These are phyloP conservation scores for Diospyros lotus DNA, from an alignment of 148 eudicot genomes.

Conservation along the genomic window DNA sequence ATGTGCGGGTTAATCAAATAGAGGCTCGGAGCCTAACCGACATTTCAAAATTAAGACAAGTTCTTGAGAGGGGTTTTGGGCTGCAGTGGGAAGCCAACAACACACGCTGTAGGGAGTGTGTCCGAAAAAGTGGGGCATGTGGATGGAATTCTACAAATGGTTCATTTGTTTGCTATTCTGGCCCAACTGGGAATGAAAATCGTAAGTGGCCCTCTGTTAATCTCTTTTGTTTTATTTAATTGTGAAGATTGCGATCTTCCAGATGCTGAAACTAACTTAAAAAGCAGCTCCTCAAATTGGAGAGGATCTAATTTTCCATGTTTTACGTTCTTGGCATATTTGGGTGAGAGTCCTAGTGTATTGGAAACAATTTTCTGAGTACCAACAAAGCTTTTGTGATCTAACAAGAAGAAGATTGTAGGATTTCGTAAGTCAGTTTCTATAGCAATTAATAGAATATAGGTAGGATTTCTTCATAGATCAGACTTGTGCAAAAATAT, in stretches of 20 bases:
- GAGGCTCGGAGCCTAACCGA: neutral
- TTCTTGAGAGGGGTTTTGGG: neutral
- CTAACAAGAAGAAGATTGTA: too few species aligned
- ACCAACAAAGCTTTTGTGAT: too few species aligned
- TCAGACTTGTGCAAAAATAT: neutral
- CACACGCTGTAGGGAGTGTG: neutral
- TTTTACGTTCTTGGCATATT: too few species aligned
- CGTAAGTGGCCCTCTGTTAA: too few species aligned
- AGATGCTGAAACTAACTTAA: too few species aligned
- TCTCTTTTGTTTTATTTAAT: too few species aligned
- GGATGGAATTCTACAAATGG: neutral
- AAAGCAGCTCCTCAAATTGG: too few species aligned
- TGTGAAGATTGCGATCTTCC: too few species aligned
- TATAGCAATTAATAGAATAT: neutral
- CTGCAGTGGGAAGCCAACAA: neutral
- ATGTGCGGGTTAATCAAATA: neutral
- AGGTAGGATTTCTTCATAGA: neutral
- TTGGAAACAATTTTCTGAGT: too few species aligned
- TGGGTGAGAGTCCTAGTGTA: too few species aligned
- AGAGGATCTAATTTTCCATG: too few species aligned
- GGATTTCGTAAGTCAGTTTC: neutral
- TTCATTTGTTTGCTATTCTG: neutral
- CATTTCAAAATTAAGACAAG: neutral
- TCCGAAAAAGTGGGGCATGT: neutral
- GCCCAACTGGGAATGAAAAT: too few species aligned